phyloP scores from a whole-genome alignment of 805 yeast genomes.

The Sungouiozyma intestinalis region DNA sequence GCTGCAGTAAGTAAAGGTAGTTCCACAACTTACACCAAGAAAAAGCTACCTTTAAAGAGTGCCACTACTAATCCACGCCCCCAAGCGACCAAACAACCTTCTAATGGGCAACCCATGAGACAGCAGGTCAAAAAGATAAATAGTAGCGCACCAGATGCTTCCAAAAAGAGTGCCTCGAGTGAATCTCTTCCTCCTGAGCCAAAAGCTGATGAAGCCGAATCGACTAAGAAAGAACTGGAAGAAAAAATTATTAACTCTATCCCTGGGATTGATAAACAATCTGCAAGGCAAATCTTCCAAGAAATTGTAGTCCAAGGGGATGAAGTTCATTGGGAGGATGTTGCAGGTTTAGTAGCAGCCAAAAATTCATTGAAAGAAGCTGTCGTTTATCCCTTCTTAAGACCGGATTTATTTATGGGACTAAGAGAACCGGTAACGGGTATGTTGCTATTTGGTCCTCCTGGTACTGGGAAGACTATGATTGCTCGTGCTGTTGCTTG shows the following conservation, averaged over 20 bases:
- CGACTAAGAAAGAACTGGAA: constrained; percentile 3
- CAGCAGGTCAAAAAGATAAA: background rate
- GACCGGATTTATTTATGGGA: constrained; percentile 89
- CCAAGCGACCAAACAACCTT: background rate
- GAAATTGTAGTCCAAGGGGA: constrained; percentile 88
- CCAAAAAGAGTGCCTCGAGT: background rate
- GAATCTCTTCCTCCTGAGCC: background rate
- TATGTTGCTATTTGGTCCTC: constrained; percentile 94
- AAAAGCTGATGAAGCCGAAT: background rate
- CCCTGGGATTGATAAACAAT: constrained; percentile 63
- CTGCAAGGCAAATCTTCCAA: constrained; percentile 76
- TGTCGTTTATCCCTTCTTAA: constrained; percentile 86
- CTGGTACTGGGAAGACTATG: constrained; percentile 99
- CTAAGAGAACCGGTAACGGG: constrained; percentile 91
- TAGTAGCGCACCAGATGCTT: background rate
- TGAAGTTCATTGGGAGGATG: constrained; percentile 89
- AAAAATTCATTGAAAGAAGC: constrained; percentile 85
- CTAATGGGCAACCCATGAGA: background rate
- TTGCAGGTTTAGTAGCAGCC: constrained; percentile 86
- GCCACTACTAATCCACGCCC: background rate
- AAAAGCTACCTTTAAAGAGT: background rate
- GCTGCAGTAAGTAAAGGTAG: background rate
- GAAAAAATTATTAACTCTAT: constrained; percentile 27
- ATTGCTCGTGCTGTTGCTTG: constrained; percentile 94
- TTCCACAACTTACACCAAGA: background rate